Percentiles rank a stretch among this genome's conserved stretches.
phyloP scores from a whole-genome alignment of 495 filamentous ascomycete genomes.

The Barbatosphaeria neglecta region DNA sequence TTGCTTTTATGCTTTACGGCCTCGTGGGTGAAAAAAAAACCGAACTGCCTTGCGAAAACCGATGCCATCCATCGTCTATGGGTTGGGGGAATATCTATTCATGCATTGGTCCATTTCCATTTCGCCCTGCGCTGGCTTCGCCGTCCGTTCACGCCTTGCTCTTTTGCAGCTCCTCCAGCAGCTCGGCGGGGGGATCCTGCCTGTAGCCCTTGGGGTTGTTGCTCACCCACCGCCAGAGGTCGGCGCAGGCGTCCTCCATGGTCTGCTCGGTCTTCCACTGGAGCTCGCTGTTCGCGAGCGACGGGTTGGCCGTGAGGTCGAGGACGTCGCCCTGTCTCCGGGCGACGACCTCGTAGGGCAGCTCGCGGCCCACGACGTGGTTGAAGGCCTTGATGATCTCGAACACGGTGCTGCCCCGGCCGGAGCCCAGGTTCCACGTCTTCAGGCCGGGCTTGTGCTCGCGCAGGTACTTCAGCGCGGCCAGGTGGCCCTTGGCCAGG shows the following conservation, averaged over 20 bases:
- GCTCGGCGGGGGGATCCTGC: conserved; percentile 74
- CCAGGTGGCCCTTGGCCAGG: conserved; percentile 77
- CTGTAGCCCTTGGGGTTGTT: conserved; percentile 95
- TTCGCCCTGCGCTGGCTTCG: too few species aligned
- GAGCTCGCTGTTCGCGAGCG: conserved; percentile 74
- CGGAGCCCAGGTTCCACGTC: conserved; percentile 97
- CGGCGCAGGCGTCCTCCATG: conserved; percentile 83
- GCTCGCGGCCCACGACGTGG: conserved; percentile 66
- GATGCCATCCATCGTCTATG: too few species aligned
- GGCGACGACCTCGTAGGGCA: conserved; percentile 77
- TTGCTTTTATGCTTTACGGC: too few species aligned
- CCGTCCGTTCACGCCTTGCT: conserved; percentile 20
- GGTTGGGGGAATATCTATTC: too few species aligned
- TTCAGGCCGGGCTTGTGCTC: conserved; percentile 81
- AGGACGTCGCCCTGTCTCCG: conserved; percentile 84
- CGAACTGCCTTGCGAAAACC: too few species aligned
- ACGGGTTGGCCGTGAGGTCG: conserved; percentile 87
- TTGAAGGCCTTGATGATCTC: conserved; percentile 96
- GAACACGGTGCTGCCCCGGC: conserved; percentile 86
- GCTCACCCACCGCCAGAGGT: conserved; percentile 88
- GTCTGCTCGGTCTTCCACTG: conserved; percentile 85
- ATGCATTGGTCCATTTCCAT: too few species aligned
- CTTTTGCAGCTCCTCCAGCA: conserved; percentile 59
- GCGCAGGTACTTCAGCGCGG: conserved; percentile 85
- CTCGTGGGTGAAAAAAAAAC: too few species aligned